These are phyloP conservation scores for Aureobasidium sp. DNA, from an alignment of 2,329 filamentous ascomycete genomes.

Conservation along the genomic window DNA sequence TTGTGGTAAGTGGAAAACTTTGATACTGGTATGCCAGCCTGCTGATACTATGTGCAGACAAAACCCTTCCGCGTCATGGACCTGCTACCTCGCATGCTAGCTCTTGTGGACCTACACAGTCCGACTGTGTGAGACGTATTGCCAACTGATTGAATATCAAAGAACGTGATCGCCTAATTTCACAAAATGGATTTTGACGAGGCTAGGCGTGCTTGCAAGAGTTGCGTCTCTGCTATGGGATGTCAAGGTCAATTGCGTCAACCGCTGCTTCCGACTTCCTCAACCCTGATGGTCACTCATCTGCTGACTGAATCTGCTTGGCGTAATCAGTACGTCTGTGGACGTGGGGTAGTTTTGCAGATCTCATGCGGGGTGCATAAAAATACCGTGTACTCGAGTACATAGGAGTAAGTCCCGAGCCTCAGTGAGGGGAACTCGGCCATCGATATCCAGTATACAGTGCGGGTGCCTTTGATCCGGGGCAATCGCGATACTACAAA, in stretches of 20 bases:
- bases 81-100: slow-evolving; percentile 27
- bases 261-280: too few species aligned
- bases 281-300: background rate
- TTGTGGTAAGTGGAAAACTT: slow-evolving; percentile 24
- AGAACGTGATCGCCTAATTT: background rate
- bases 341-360: background rate
- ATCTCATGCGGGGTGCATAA: background rate
- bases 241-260: too few species aligned
- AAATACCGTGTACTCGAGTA: background rate
- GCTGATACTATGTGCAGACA: slow-evolving; percentile 22
- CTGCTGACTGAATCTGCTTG: background rate
- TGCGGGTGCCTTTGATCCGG: background rate
- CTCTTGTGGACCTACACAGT: background rate
- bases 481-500: background rate
- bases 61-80: slow-evolving; percentile 31
- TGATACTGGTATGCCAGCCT: background rate
- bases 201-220: too few species aligned
- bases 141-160: background rate
- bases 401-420: background rate
- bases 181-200: too few species aligned
- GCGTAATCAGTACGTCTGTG: background rate
- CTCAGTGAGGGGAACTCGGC: background rate
- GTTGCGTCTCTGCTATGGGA: too few species aligned
- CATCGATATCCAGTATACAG: background rate
- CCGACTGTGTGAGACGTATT: background rate